Percentiles rank a stretch among this genome's conserved stretches.
Conservation (phyloP, 371 early-diverging fungal genomes). For the Blyttiomyces sp. region DNA sequence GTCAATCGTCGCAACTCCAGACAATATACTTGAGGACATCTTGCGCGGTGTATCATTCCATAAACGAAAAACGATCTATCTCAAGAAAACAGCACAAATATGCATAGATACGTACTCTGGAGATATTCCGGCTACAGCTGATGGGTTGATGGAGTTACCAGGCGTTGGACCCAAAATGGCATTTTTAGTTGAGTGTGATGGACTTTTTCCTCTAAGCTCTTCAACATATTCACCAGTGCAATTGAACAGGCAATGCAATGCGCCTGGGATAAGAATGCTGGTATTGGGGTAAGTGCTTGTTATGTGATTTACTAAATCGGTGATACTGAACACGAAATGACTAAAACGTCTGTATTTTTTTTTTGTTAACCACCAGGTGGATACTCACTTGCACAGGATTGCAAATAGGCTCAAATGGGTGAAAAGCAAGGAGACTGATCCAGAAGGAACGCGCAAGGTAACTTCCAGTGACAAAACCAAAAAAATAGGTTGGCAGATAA, state of each 20-base stretch:
- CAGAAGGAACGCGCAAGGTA: constrained; percentile 80
- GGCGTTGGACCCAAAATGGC: constrained; percentile 99
- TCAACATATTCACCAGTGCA: too few relatives aligned
- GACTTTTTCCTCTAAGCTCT: too few relatives aligned
- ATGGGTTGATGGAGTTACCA: constrained; percentile 76
- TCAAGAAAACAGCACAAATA: constrained; percentile 74
- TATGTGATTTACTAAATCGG: too few relatives aligned
- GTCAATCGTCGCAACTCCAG: constrained; percentile 27
- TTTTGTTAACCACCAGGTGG: too few relatives aligned
- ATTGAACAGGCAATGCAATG: constrained; percentile 77
- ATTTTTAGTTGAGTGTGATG: too few relatives aligned
- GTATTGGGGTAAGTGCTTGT: too few relatives aligned
- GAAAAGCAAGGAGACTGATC: constrained; percentile 59
- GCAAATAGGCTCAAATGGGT: constrained; percentile 89
- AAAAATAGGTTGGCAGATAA: not conserved
- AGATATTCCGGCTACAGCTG: constrained; percentile 83
- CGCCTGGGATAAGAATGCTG: constrained; percentile 83
- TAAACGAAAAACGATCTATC: constrained; percentile 74
- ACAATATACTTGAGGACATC: constrained; percentile 59
- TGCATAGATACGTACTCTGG: constrained; percentile 68
- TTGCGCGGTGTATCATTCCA: constrained; percentile 92
- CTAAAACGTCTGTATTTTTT: too few relatives aligned
- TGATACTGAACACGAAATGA: too few relatives aligned
- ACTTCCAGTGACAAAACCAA: not conserved
- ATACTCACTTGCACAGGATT: constrained; percentile 97